Conservation (phyloP, 306 rosid species). For the Vicia sativa region DNA sequence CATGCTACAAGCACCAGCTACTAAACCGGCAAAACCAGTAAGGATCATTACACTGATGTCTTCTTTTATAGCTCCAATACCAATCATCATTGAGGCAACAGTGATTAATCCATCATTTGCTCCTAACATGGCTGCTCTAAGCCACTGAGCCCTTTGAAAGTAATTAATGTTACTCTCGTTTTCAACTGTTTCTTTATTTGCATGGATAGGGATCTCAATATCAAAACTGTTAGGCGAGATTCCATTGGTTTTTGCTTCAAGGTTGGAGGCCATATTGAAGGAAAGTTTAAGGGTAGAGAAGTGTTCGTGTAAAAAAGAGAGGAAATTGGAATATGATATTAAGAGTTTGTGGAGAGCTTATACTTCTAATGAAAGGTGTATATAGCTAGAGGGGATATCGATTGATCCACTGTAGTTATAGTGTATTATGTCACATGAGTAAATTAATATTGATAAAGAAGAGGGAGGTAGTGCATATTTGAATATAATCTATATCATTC, state of each 20-base stretch:
- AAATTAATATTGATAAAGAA: slow-evolving; percentile 13
- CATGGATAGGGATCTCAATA: slow-evolving; percentile 47
- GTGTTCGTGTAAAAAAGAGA: background rate
- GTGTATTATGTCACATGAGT: background rate
- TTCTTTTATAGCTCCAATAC: slow-evolving; percentile 63
- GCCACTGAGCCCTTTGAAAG: slow-evolving; percentile 69
- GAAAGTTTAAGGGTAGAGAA: background rate
- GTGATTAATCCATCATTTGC: slow-evolving; percentile 75
- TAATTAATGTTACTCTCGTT: slow-evolving; percentile 42
- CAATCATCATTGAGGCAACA: slow-evolving; percentile 73
- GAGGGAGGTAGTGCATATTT: slow-evolving; percentile 19
- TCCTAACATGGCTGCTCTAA: slow-evolving; percentile 71
- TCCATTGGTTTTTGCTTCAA: slow-evolving; percentile 34
- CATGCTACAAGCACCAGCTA: slow-evolving; percentile 82
- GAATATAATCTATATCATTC: too few species aligned
- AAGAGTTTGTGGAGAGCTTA: slow-evolving; percentile 58
- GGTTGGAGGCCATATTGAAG: slow-evolving; percentile 51
- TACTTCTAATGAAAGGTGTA: slow-evolving; percentile 40
- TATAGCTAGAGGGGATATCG: slow-evolving; percentile 44
- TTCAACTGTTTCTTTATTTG: slow-evolving; percentile 21
- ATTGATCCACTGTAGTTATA: background rate
- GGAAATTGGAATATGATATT: slow-evolving; percentile 33
- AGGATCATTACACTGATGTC: slow-evolving; percentile 61
- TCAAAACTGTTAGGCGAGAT: slow-evolving; percentile 40
- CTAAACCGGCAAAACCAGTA: slow-evolving; percentile 74